phyloP scores from a whole-genome alignment of 805 yeast genomes.

The Suhomyces faveliae region DNA sequence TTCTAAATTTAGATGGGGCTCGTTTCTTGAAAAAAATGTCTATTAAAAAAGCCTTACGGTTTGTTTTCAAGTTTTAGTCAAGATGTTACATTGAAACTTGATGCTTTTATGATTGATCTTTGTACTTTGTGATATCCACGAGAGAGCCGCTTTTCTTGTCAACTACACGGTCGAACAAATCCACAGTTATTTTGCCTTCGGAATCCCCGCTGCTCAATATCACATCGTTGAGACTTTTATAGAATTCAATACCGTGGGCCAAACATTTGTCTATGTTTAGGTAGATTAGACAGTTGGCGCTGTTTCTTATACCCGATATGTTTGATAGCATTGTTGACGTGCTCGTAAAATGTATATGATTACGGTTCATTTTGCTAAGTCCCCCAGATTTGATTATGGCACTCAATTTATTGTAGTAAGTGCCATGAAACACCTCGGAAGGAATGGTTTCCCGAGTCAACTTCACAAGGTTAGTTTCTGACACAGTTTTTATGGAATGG shows the following conservation, averaged over 20 bases:
- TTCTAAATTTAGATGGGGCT: not conserved
- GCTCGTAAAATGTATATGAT: conserved; percentile 83
- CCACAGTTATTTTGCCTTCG: conserved; percentile 48
- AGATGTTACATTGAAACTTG: not conserved
- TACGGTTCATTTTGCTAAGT: conserved; percentile 66
- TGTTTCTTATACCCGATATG: conserved; percentile 72
- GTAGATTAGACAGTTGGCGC: conserved; percentile 57
- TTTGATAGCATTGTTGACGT: conserved; percentile 44
- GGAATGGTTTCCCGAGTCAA: conserved; percentile 49
- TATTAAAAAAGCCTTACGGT: not conserved
- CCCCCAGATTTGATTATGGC: conserved; percentile 54
- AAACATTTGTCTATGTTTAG: conserved; percentile 54
- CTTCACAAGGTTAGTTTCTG: conserved; percentile 38
- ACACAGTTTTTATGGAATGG: conserved; percentile 60
- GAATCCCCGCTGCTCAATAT: conserved; percentile 62
- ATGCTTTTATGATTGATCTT: not conserved
- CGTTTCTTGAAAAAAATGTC: not conserved
- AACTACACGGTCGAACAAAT: conserved; percentile 38
- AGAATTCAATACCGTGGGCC: conserved; percentile 47
- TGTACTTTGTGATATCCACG: not conserved
- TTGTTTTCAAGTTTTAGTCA: not conserved
- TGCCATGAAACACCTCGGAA: conserved; percentile 71
- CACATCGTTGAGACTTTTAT: conserved; percentile 70
- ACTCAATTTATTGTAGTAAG: conserved; percentile 49
- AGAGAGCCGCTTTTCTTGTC: conserved; percentile 11